Conservation (phyloP, 2,329 filamentous ascomycete genomes). For the Penicillium sp. region DNA sequence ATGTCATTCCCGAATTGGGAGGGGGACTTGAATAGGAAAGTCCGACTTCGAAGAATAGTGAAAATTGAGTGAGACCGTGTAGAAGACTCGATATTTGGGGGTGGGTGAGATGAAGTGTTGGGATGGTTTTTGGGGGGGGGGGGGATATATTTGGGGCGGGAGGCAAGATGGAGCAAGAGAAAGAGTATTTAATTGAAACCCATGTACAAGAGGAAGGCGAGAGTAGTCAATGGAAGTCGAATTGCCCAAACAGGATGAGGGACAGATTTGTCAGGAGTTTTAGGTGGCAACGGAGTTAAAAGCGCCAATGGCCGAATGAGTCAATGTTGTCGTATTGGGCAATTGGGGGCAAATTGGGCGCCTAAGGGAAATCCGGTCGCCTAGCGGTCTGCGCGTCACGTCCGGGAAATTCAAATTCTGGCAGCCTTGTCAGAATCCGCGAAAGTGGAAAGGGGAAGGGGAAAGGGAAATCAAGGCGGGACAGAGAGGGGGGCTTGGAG, state of each 20-base stretch:
- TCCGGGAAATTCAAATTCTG: too few relatives aligned
- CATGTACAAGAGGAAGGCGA: conserved; percentile 2
- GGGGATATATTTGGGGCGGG: neutral
- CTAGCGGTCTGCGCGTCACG: neutral
- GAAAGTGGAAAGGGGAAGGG: neutral
- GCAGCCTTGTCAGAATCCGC: neutral
- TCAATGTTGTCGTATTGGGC: conserved; percentile 3
- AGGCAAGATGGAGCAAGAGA: neutral
- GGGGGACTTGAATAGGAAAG: neutral
- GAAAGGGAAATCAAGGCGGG: neutral
- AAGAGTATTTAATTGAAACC: neutral
- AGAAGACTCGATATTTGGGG: neutral
- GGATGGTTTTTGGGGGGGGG: neutral
- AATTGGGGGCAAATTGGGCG: neutral
- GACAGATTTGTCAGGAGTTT: conserved; percentile 19
- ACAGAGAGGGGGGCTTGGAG: neutral
- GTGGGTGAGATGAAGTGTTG: too few relatives aligned
- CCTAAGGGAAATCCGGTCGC: neutral
- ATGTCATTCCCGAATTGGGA: conserved; percentile 27
- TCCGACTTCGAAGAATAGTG: neutral
- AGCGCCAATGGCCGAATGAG: conserved; percentile 20
- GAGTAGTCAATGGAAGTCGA: conserved; percentile 22
- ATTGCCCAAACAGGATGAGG: conserved; percentile 11
- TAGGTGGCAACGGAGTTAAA: conserved; percentile 22
- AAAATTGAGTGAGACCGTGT: neutral